phyloP scores from a whole-genome alignment of 805 yeast species.

The Wickerhamomyces ciferrii region DNA sequence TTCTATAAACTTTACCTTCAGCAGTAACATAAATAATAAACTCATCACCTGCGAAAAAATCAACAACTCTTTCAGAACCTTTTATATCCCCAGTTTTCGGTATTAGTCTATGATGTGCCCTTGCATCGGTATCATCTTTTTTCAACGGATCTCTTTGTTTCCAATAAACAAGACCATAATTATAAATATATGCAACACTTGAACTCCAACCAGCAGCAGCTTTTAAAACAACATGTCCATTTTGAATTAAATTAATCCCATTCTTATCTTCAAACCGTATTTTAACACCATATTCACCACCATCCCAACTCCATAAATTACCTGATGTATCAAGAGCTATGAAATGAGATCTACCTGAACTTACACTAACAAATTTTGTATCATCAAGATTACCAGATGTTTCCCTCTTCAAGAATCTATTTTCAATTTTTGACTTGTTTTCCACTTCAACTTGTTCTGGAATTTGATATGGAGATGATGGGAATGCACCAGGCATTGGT shows the following conservation, averaged over 20 bases:
- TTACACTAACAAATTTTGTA: constrained; percentile 38
- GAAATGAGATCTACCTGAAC: constrained; percentile 63
- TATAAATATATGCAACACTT: constrained; percentile 42
- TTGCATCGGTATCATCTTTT: constrained; percentile 24
- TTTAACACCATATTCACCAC: constrained; percentile 35
- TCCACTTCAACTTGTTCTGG: neutral
- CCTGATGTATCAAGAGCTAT: constrained; percentile 49
- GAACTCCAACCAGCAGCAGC: constrained; percentile 67
- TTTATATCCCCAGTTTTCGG: constrained; percentile 31
- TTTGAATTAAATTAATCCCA: constrained; percentile 20
- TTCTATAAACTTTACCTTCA: constrained; percentile 29
- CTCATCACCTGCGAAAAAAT: constrained; percentile 51
- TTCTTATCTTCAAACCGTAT: constrained; percentile 31
- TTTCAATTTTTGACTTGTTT: constrained; percentile 1
- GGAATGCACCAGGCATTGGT: neutral
- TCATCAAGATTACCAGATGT: constrained; percentile 15
- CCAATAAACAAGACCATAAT: constrained; percentile 60
- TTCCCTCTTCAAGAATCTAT: constrained; percentile 10
- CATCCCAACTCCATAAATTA: constrained; percentile 61
- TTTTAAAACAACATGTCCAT: constrained; percentile 31
- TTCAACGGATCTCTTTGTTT: constrained; percentile 26
- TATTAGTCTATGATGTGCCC: constrained; percentile 36
- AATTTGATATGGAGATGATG: neutral
- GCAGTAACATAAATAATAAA: constrained; percentile 44
- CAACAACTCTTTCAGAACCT: constrained; percentile 37